A percentile compares a stretch with the other conserved stretches of the same genome.
Evolutionary conservation across 768 basidiomycete genomes (phyloP).

Genomic region (Collybia sordida): DNA sequence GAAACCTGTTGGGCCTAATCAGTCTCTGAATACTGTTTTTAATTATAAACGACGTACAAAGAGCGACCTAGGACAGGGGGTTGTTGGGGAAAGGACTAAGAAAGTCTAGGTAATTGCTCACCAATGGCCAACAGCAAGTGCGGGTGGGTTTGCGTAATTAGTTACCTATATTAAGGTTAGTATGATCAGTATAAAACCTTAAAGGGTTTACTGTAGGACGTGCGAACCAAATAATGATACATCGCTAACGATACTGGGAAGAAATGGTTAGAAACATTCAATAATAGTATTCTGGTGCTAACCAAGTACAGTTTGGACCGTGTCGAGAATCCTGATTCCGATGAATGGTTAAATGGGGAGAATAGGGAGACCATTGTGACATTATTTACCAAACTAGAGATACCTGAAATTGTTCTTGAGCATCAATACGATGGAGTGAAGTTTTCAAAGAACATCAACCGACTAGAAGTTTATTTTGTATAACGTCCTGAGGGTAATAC

Average conservation of each 20-base stretch:
- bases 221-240: constrained; percentile 36
- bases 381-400: constrained; percentile 23
- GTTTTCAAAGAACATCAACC: no score
- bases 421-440: not conserved
- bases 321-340: constrained; percentile 25
- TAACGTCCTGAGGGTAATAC: constrained; percentile 29
- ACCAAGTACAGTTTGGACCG: constrained; percentile 29
- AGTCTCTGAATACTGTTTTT: not conserved
- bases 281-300: no score
- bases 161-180: constrained; percentile 24
- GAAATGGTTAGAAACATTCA: no score
- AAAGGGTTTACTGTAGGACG: not conserved
- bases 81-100: not conserved
- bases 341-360: not conserved
- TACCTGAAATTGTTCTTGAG: constrained; percentile 18
- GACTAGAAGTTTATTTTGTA: constrained; percentile 24
- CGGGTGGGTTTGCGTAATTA: constrained; percentile 33
- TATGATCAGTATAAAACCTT: no score
- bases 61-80: constrained; percentile 27
- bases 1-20: constrained; percentile 18
- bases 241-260: constrained; percentile 27
- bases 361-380: not conserved
- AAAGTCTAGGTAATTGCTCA: constrained; percentile 12
- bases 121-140: constrained; percentile 35
- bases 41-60: constrained; percentile 21